Conservation (phyloP, 2,329 filamentous ascomycete genomes). For the Curvularia spicifera region DNA sequence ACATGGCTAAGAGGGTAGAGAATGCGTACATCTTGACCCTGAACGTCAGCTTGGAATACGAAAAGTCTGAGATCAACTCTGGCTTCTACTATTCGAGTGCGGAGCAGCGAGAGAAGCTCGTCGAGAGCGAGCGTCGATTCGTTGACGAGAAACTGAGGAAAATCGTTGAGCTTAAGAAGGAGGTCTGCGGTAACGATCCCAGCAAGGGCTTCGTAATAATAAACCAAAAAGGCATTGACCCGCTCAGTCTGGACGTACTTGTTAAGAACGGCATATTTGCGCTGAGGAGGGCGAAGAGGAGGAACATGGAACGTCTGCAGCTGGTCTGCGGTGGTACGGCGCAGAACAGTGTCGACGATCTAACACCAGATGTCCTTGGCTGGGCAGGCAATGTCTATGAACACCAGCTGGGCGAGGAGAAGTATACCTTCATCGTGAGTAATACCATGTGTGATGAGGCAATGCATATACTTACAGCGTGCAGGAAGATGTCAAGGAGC, state of each 20-base stretch:
- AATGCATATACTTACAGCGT: constrained; percentile 28
- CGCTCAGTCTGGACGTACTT: constrained; percentile 90
- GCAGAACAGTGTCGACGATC: constrained; percentile 95
- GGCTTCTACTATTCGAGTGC: constrained; percentile 98
- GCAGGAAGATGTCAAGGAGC: constrained; percentile 92
- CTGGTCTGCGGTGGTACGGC: constrained; percentile 88
- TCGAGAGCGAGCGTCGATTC: constrained; percentile 94
- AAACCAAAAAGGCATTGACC: constrained; percentile 99
- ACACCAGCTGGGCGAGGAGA: constrained; percentile 96
- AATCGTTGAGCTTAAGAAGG: constrained; percentile 97
- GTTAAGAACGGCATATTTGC: constrained; percentile 98
- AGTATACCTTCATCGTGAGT: constrained; percentile 85
- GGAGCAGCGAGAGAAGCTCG: constrained; percentile 95
- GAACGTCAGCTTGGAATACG: constrained; percentile 97
- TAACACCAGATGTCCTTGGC: constrained; percentile 84
- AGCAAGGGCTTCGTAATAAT: constrained; percentile 98
- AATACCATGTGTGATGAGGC: background rate
- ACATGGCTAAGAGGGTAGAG: constrained; percentile 96
- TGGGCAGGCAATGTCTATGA: constrained; percentile 98
- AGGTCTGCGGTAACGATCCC: constrained; percentile 89
- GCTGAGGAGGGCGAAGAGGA: constrained; percentile 90
- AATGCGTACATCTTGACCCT: constrained; percentile 95
- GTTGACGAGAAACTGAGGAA: constrained; percentile 96
- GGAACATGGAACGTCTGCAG: constrained; percentile 98
- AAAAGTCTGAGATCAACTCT: constrained; percentile 99